Evolutionary conservation across 345 rosid species (phyloP).

Genomic region (Pugionium cornutum): DNA sequence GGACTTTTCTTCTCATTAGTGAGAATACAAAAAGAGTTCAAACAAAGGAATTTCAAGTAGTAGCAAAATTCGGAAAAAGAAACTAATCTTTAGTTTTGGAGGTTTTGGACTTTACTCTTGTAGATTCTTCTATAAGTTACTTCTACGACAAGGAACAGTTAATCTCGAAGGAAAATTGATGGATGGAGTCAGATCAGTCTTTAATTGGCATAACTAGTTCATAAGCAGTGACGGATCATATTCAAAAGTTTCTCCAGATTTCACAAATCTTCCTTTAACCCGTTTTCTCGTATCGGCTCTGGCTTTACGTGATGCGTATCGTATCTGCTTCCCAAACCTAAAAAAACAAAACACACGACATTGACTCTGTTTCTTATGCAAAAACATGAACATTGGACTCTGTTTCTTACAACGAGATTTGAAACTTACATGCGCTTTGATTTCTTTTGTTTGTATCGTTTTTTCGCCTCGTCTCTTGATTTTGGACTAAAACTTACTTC

Average conservation of each 20-base stretch:
- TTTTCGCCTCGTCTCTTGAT: conserved; percentile 72
- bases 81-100: too few species aligned
- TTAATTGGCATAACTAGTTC: neutral
- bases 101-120: too few species aligned
- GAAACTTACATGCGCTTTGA: conserved; percentile 61
- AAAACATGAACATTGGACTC: neutral
- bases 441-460: conserved; percentile 83
- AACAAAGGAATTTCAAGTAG: too few species aligned
- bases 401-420: neutral
- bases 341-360: neutral
- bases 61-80: too few species aligned
- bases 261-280: conserved; percentile 88
- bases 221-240: conserved; percentile 51
- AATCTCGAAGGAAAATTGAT: too few species aligned
- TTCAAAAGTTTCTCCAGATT: conserved; percentile 69
- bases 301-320: conserved; percentile 95
- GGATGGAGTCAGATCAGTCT: too few species aligned
- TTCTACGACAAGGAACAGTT: too few species aligned
- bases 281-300: conserved; percentile 92
- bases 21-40: too few species aligned
- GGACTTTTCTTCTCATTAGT: too few species aligned
- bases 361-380: neutral
- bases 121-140: too few species aligned
- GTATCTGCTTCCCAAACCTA: conserved; percentile 87
- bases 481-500: conserved; percentile 55